A percentile compares a stretch with the other conserved stretches of the same genome.
Conservation (phyloP, 768 basidiomycete species). For the Lactifluus piperatus region DNA sequence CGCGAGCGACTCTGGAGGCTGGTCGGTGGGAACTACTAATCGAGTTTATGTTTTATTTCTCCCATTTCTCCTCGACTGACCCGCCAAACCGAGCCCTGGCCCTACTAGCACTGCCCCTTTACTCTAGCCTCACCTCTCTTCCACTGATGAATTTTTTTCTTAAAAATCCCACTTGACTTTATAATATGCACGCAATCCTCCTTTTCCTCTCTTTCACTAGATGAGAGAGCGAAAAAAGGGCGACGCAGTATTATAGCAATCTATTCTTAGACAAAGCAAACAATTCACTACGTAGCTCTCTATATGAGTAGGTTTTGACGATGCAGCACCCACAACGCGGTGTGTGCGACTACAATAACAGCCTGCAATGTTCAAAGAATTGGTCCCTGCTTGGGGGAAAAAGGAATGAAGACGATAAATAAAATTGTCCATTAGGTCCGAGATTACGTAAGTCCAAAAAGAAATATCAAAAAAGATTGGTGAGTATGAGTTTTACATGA, state of each 20-base stretch:
- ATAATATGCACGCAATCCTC: neutral
- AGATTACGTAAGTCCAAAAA: too few relatives aligned
- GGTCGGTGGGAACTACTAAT: slow-evolving; percentile 12
- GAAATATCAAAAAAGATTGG: too few relatives aligned
- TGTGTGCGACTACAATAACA: neutral
- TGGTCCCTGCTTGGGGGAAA: too few relatives aligned
- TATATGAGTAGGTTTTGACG: neutral
- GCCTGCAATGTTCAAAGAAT: neutral
- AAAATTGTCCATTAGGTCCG: neutral
- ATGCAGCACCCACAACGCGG: neutral
- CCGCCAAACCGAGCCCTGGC: neutral
- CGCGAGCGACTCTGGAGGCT: slow-evolving; percentile 17
- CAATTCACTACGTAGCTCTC: neutral
- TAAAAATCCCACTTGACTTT: neutral
- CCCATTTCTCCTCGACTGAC: too few relatives aligned
- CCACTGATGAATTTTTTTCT: neutral
- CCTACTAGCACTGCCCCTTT: too few relatives aligned
- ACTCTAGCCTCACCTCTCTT: neutral
- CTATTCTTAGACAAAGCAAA: neutral
- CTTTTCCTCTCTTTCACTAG: neutral
- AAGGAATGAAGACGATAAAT: too few relatives aligned
- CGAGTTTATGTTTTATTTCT: neutral
- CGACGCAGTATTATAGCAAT: neutral
- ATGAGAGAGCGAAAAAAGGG: neutral
- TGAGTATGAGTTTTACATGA: too few relatives aligned